Evolutionary conservation across 805 yeast species (phyloP).

Genomic region (Yamadazyma sp.): DNA sequence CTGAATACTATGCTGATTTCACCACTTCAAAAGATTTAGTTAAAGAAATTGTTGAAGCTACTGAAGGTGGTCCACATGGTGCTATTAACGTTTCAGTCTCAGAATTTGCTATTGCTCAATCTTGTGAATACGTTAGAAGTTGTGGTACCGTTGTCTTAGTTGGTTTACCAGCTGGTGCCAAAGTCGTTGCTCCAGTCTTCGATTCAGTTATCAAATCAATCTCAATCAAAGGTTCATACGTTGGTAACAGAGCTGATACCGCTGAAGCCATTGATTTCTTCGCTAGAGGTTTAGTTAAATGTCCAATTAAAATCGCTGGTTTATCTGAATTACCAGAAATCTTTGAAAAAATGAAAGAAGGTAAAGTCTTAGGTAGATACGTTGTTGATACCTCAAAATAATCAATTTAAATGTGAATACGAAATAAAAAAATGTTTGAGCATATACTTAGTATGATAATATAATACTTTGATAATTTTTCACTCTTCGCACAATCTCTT

Average conservation of each 20-base stretch:
- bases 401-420: background rate
- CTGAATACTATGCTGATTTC: constrained; percentile 61
- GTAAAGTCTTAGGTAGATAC: constrained; percentile 43
- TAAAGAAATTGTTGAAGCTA: constrained; percentile 41
- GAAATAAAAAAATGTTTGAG: background rate
- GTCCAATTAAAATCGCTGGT: constrained; percentile 40
- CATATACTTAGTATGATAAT: too few species aligned
- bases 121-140: constrained; percentile 38
- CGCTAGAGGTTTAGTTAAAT: constrained; percentile 40
- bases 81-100: constrained; percentile 50
- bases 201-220: constrained; percentile 40
- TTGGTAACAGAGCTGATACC: constrained; percentile 46
- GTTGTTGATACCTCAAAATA: constrained; percentile 42
- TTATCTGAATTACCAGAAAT: constrained; percentile 39
- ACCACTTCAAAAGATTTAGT: constrained; percentile 49
- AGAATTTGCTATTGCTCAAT: constrained; percentile 47
- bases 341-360: constrained; percentile 40
- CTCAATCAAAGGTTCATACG: constrained; percentile 41
- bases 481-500: too few species aligned
- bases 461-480: too few species aligned
- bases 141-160: constrained; percentile 43
- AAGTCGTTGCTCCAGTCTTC: constrained; percentile 38
- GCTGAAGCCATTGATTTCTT: constrained; percentile 46
- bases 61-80: constrained; percentile 61
- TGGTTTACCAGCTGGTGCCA: constrained; percentile 45